Base-by-base conservation (phyloP, 2,329 filamentous ascomycete species). In the Sclerotinia glacialis region DNA sequence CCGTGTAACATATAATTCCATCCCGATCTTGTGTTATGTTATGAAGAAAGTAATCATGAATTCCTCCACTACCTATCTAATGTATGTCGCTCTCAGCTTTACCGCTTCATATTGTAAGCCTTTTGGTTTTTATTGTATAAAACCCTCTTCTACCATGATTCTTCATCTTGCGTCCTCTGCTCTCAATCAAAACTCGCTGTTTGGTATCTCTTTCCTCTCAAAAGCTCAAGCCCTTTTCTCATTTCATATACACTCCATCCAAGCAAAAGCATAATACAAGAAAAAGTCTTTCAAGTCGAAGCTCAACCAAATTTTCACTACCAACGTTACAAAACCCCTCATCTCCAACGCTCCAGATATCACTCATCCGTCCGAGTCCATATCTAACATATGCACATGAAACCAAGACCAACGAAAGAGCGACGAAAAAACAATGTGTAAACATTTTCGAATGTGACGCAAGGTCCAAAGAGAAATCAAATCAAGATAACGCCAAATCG, bases 401-500 rank as follows among this genome's bases (percentile, higher is more conserved):
- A 59, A 34, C 55, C 44, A 59, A 56, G 34, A 23, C 18, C 18
- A 34, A 47, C 47, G 12, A 47, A 34, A 46, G 18, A 21, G 26
- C 3, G 44, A 23, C 28, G 18, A n/a, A 23, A 60, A 60, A 26
- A 37, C 28, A 37, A 60, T 60, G 42, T 49, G 44, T 34, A 34
- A 34, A 37, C 56, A 49, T 49, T 31, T 26, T 9, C 28, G 56
- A 23, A 9, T 60, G 31, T 60, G 37, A 37, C 44, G 37, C 44
- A 49, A 49, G 21, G 56, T 60, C 28, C 21, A 49, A 47, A 47
- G 31, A n/a, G 21, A 59, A 31, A 46, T 59, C 21, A 12, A 49
- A 60, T 49, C 44, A 47, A 54, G 44, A 44, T 44, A 60, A 60
- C 56, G 56, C 56, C 56, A 60, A 18, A 60, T 60, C 56, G 56